Evolutionary conservation across 2,329 filamentous ascomycete species (phyloP).

Genomic region (Rasamsonia emersonii): DNA sequence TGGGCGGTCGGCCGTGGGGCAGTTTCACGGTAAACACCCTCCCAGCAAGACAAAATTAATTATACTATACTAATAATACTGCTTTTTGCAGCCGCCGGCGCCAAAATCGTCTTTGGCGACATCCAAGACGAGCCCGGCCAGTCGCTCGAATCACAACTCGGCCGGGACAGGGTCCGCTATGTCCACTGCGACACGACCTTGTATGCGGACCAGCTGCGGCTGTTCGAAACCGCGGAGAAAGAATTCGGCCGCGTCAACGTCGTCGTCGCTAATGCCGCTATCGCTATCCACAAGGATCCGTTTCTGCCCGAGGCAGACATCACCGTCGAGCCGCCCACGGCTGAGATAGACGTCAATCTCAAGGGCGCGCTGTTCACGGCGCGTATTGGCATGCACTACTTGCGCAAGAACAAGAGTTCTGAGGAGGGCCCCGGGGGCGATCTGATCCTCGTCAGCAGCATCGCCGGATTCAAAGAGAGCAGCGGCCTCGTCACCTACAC

Average conservation of each 20-base stretch:
- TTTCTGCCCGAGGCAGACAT: slow-evolving; percentile 13
- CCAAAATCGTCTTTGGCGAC: slow-evolving; percentile 9
- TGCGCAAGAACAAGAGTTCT: slow-evolving; percentile 7
- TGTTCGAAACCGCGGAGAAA: slow-evolving; percentile 13
- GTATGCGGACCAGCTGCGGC: slow-evolving; percentile 8
- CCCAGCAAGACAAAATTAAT: background rate
- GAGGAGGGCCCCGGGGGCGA: slow-evolving; percentile 11
- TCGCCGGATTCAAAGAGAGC: slow-evolving; percentile 15
- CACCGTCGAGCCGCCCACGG: slow-evolving; percentile 12
- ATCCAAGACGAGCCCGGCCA: slow-evolving; percentile 4
- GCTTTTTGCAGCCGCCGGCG: slow-evolving; percentile 6
- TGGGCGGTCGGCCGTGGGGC: slow-evolving; percentile 14
- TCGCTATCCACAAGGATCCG: slow-evolving; percentile 11
- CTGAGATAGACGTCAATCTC: slow-evolving; percentile 15
- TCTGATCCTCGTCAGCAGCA: slow-evolving; percentile 14
- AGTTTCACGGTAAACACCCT: slow-evolving; percentile 8
- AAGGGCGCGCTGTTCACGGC: slow-evolving; percentile 12
- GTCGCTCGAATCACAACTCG: slow-evolving; percentile 4
- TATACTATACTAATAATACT: slow-evolving; percentile 1
- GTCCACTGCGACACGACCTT: slow-evolving; percentile 6
- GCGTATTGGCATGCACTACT: slow-evolving; percentile 15
- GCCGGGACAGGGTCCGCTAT: background rate
- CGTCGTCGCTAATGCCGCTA: slow-evolving; percentile 17
- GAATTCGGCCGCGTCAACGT: slow-evolving; percentile 16
- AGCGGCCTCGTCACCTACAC: slow-evolving; percentile 13